These are phyloP conservation scores for Cadophora malorum DNA, from an alignment of 2,329 filamentous ascomycete species.

Conservation along the genomic window DNA sequence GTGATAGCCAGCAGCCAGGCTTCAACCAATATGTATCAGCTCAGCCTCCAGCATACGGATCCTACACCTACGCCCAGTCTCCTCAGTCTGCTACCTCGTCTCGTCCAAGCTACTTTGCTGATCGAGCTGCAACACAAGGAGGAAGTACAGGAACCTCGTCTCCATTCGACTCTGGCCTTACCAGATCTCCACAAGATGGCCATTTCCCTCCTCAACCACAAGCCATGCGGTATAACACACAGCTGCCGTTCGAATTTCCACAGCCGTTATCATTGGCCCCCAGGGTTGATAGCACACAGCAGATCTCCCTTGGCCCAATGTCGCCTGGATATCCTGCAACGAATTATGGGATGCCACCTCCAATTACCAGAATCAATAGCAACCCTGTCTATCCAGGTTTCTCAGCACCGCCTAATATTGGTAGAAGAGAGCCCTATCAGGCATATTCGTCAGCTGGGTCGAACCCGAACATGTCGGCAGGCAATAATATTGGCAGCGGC, in stretches of 20 bases:
- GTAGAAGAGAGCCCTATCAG: constrained; percentile 2
- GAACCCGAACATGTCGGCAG: constrained; percentile 19
- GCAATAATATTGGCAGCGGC: constrained; percentile 7
- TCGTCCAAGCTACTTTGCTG: neutral
- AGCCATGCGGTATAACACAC: neutral
- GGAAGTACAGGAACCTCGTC: constrained; percentile 3
- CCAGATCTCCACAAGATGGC: constrained; percentile 10
- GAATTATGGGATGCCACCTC: constrained; percentile 8
- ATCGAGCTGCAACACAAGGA: neutral
- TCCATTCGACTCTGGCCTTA: constrained; percentile 5
- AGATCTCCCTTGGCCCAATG: neutral
- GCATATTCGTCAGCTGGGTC: neutral
- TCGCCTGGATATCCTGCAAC: neutral
- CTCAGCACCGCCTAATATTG: neutral
- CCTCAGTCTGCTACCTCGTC: constrained; percentile 9
- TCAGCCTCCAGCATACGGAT: constrained; percentile 12
- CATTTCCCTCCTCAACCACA: constrained; percentile 16
- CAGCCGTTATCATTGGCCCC: neutral
- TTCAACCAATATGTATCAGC: neutral
- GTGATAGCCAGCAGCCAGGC: neutral
- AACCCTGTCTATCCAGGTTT: neutral
- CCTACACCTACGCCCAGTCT: constrained; percentile 5
- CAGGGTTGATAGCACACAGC: constrained; percentile 2
- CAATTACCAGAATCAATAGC: neutral
- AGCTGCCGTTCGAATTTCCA: neutral